phyloP scores from a whole-genome alignment of 139 green algal genomes.

The Picochlorum sp. region DNA sequence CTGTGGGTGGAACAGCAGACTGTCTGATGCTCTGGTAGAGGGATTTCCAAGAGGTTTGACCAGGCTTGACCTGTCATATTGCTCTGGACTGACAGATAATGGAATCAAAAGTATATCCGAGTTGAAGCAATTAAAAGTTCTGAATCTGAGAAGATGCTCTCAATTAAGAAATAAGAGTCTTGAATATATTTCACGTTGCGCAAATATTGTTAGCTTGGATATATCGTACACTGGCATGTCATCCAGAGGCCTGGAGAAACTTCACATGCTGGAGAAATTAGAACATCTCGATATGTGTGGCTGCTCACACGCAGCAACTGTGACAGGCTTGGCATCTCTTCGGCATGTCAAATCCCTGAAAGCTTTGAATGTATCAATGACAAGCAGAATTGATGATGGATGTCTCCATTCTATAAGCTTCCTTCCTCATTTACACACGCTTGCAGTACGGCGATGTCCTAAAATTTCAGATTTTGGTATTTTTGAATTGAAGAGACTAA shows the following conservation, averaged over 20 bases:
- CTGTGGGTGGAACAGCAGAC: slow-evolving; percentile 19
- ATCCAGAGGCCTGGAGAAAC: neutral
- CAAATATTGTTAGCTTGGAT: neutral
- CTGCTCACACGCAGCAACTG: neutral
- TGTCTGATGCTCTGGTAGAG: slow-evolving; percentile 3
- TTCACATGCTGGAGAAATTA: neutral
- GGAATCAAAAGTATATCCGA: neutral
- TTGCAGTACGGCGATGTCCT: neutral
- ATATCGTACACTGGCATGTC: neutral
- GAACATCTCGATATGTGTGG: neutral
- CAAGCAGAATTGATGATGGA: neutral
- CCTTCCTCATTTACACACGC: neutral
- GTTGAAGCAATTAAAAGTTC: neutral
- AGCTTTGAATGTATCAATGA: neutral
- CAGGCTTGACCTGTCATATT: neutral
- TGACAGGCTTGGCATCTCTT: neutral
- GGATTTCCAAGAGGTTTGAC: neutral
- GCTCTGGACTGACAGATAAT: neutral
- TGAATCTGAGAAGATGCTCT: neutral
- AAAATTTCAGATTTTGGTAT: neutral
- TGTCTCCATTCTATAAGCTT: neutral
- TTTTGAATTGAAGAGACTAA: neutral
- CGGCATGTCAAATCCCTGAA: neutral
- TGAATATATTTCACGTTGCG: neutral
- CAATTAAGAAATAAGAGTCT: neutral